Evolutionary conservation across 2,329 filamentous ascomycete genomes (phyloP).

Genomic region (Aureobasidium sp.): DNA sequence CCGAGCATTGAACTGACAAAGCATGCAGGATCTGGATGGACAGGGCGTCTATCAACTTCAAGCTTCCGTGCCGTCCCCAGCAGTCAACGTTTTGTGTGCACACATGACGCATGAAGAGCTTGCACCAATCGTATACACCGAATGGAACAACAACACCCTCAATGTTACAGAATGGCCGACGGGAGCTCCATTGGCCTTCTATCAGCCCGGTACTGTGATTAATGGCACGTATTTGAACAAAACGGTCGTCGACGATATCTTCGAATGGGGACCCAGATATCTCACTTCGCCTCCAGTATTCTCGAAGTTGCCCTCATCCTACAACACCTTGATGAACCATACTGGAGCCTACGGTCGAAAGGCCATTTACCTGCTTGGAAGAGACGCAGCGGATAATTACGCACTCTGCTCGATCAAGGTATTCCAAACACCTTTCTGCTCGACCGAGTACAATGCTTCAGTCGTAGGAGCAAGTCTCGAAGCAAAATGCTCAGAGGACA

Average conservation of each 20-base stretch:
- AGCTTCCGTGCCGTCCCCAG: conserved; percentile 75
- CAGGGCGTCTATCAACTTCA: conserved; percentile 74
- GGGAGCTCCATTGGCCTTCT: conserved; percentile 3
- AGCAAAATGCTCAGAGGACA: conserved; percentile 65
- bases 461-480: conserved; percentile 63
- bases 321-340: conserved; percentile 72
- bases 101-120: conserved; percentile 69
- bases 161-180: conserved; percentile 31
- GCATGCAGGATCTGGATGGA: conserved; percentile 54
- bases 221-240: conserved; percentile 26
- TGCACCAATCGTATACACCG: conserved; percentile 67
- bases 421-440: conserved; percentile 70
- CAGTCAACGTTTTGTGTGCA: conserved; percentile 77
- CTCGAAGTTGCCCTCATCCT: conserved; percentile 60
- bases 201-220: not conserved
- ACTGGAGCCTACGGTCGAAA: conserved; percentile 49
- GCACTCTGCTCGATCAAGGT: conserved; percentile 74
- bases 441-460: conserved; percentile 59
- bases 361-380: conserved; percentile 73
- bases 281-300: conserved; percentile 38
- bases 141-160: conserved; percentile 55
- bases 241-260: conserved; percentile 69
- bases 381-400: conserved; percentile 52
- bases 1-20: not conserved
- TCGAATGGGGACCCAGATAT: conserved; percentile 38